Base-by-base conservation (phyloP, 257 asterid species). In the Solanum habrochaites region DNA sequence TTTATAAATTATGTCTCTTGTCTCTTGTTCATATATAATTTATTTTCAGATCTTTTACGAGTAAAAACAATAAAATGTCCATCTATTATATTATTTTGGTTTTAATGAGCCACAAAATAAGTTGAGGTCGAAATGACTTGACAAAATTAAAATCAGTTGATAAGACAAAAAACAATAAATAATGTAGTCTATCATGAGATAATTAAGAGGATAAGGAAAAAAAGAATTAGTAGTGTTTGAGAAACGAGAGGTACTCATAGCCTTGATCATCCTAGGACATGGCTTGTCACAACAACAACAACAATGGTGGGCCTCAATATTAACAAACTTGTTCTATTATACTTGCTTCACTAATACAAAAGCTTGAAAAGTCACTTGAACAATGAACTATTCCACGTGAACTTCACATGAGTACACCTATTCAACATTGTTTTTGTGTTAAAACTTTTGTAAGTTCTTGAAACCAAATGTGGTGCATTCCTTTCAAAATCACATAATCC, bases 361-460 rank as follows among this genome's bases (percentile, higher is more conserved):
- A 66, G 83, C 71, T 74, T 82, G 40, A 69, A 39, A 66, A 64
- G 90, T 88, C 92, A 73, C n/a, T 18, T 37, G 91, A 67, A 91
- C 84, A 35, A 0, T 52, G 84, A 90, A 45, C 15, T 14, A 15
- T 29, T 45, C 84, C 93, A 90, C 93, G 91, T 92, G 93, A 91
- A 90, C 35, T 74, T 23, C 60, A 86, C 73, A 90, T 87, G 80
- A 87, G 11, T 13, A 13, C 87, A 67, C 83, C 74, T 58, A 88
- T 60, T 80, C 90, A 70, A 56, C n/a, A 23, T 60, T 60, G 62
- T 87, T 70, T 62, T 52, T 73, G 39, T 29, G 83, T 84, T 66
- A n/a, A 52, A n/a, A 60, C 83, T 43, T 40, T 62, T 86, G 81
- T 12, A 21, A 20, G 31, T 73, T 21, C 21, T 9, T 27, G 5